Conservation (phyloP, 441 rosid genomes). For the Brassica balearica region DNA sequence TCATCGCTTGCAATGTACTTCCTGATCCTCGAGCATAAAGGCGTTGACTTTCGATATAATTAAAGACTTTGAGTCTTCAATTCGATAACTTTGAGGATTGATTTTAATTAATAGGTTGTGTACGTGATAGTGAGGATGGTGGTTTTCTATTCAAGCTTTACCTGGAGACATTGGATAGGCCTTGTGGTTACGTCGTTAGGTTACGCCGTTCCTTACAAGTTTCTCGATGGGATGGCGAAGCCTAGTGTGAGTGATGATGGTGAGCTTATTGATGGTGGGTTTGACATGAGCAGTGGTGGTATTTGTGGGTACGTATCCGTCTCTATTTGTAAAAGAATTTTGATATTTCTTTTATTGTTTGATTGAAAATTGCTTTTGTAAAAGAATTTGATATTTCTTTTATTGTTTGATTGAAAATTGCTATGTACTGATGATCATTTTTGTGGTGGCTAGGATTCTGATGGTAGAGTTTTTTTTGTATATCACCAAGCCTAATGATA, state of each 20-base stretch:
- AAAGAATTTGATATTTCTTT: no score
- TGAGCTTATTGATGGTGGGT: conserved; percentile 90
- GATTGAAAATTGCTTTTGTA: neutral
- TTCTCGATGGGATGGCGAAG: conserved; percentile 76
- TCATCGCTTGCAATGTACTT: conserved; percentile 79
- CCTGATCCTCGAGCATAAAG: neutral
- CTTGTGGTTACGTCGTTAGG: conserved; percentile 66
- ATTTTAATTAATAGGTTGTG: conserved; percentile 51
- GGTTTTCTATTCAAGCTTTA: conserved; percentile 65
- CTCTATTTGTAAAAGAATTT: neutral
- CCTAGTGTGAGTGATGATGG: conserved; percentile 73
- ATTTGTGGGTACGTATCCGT: conserved; percentile 81
- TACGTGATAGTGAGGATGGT: conserved; percentile 72
- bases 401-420: no score
- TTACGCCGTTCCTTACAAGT: conserved; percentile 74
- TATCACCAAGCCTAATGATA: conserved; percentile 2
- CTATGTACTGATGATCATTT: no score
- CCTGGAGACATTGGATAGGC: conserved; percentile 86
- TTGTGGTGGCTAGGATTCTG: neutral
- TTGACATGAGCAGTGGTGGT: conserved; percentile 85
- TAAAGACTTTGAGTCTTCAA: neutral
- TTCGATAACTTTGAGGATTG: neutral
- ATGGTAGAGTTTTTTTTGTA: neutral
- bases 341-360: no score
- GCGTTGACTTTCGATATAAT: neutral